Evolutionary conservation across 2,329 filamentous ascomycete genomes (phyloP).

Genomic region (Fusarium gaditjirri): DNA sequence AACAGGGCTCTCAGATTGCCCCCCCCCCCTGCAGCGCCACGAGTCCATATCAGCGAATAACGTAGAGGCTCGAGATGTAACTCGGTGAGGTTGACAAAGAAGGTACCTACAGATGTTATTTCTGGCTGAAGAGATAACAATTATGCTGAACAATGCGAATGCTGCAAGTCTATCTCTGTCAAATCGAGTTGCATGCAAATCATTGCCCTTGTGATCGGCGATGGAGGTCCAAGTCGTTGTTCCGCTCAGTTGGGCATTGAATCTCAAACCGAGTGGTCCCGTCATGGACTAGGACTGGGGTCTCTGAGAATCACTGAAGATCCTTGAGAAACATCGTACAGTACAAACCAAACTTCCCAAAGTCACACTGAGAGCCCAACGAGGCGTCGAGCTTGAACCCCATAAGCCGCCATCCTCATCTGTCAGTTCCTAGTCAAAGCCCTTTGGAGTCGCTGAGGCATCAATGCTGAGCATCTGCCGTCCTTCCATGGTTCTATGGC

Average conservation of each 20-base stretch:
- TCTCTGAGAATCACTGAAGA: slow-evolving; percentile 1
- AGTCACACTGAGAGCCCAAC: slow-evolving; percentile 33
- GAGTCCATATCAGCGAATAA: slow-evolving; percentile 29
- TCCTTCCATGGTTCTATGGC: slow-evolving; percentile 26
- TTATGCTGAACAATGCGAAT: slow-evolving; percentile 6
- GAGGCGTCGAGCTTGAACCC: slow-evolving; percentile 22
- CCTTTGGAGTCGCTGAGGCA: slow-evolving; percentile 5
- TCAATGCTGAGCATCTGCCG: slow-evolving; percentile 12
- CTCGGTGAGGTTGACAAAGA: slow-evolving; percentile 23
- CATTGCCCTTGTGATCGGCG: slow-evolving; percentile 27
- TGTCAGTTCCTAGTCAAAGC: slow-evolving; percentile 16
- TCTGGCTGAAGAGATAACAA: neutral
- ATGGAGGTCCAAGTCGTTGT: slow-evolving; percentile 19
- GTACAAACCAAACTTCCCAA: slow-evolving; percentile 10
- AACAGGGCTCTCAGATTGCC: slow-evolving; percentile 29
- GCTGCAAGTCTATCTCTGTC: slow-evolving; percentile 20
- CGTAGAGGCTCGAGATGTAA: neutral
- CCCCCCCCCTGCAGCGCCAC: slow-evolving; percentile 28
- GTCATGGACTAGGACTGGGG: slow-evolving; percentile 29
- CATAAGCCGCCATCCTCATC: slow-evolving; percentile 18
- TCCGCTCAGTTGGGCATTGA: slow-evolving; percentile 36
- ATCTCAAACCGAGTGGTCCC: slow-evolving; percentile 25
- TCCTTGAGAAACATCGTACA: slow-evolving; percentile 14
- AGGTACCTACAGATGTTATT: neutral
- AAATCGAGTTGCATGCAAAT: slow-evolving; percentile 27